Evolutionary conservation across 2,329 filamentous ascomycete species (phyloP), one percentile per base, ranked within the genome.

Genomic region (Sarocladium strictum): DNA sequence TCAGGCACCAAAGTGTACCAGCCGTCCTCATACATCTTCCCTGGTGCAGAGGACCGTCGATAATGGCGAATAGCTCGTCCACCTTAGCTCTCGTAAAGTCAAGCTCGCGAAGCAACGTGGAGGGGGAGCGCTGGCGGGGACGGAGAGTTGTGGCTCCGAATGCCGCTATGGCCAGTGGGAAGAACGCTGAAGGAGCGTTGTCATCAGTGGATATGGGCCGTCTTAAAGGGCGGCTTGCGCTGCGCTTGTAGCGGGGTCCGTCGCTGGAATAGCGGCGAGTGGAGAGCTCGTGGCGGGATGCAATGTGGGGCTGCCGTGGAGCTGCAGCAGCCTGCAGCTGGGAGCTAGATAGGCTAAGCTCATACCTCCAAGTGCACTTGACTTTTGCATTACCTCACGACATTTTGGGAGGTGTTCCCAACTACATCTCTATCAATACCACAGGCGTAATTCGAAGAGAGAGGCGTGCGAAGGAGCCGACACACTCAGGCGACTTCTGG

Each of bases 1-100:
- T 86, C 82, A 24, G 87, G 81, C 59, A 89, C 82, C 65, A 90
- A 86, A 67, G 80, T 89, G 72, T 92, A 90, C 88, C 89, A 93
- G 27, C 87, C 84, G 69, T 93, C 89, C 70, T 93, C 89, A 69
- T 89, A 89, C 87, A 90, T 91, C 61, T 60, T 74, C 60, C 7
- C 26, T 12, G 3, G 32, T 53, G 24, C 24, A 41, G 2, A 15
- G 35, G 10, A 41, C 12, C n/a, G 37, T 14, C 33, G 26, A 21
- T 14, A 3, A 10, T 51, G 27, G 27, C 24, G 29, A 5, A n/a
- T 51, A 33, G 27, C 47, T 32, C 29, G n/a, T 7, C 9, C 43
- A 27, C 14, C 23, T 47, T 3, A 19, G 24, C 23, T 47, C 23
- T 12, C 24, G 29, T 4, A 29, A 27, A 17, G 12, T 35, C 27